A percentile compares a stretch with the other conserved stretches of the same genome.
phyloP scores from a whole-genome alignment of 2,329 filamentous ascomycete species.

The Sclerotinia sclerotiorum region DNA sequence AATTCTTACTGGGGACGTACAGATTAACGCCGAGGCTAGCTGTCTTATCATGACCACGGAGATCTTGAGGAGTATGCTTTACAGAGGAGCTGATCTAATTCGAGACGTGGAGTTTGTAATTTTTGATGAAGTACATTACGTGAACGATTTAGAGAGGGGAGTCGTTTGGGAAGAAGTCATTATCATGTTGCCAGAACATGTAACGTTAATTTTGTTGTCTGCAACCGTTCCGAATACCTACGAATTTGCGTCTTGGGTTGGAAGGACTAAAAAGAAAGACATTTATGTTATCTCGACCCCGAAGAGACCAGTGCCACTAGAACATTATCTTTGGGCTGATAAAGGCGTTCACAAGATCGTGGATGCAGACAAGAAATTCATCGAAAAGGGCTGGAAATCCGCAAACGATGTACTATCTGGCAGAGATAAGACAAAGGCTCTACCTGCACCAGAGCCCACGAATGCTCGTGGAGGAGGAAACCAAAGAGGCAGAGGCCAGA shows the following conservation, averaged over 20 bases:
- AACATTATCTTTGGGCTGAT: slow-evolving; percentile 94
- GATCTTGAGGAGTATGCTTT: slow-evolving; percentile 96
- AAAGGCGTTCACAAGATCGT: slow-evolving; percentile 95
- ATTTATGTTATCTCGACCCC: slow-evolving; percentile 98
- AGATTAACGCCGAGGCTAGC: slow-evolving; percentile 95
- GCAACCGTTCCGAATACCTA: slow-evolving; percentile 97
- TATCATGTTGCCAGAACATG: slow-evolving; percentile 97
- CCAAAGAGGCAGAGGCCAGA: slow-evolving; percentile 54
- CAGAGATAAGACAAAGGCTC: slow-evolving; percentile 70
- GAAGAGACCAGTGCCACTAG: slow-evolving; percentile 89
- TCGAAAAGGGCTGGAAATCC: slow-evolving; percentile 93
- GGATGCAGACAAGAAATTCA: slow-evolving; percentile 84
- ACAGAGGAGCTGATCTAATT: slow-evolving; percentile 91
- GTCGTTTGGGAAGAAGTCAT: slow-evolving; percentile 99
- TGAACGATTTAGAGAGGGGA: slow-evolving; percentile 92
- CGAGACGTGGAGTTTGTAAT: slow-evolving; percentile 98
- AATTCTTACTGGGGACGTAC: slow-evolving; percentile 94
- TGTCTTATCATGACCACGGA: slow-evolving; percentile 99
- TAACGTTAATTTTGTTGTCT: slow-evolving; percentile 90
- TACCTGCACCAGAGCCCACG: slow-evolving; percentile 40
- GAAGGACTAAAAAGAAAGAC: slow-evolving; percentile 95
- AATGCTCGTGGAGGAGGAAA: slow-evolving; percentile 50
- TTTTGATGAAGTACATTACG: slow-evolving; percentile 98
- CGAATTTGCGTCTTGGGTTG: slow-evolving; percentile 98
- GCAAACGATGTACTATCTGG: slow-evolving; percentile 80